phyloP scores from a whole-genome alignment of 73 alveolate species.

The Paramecium sexaurelia region DNA sequence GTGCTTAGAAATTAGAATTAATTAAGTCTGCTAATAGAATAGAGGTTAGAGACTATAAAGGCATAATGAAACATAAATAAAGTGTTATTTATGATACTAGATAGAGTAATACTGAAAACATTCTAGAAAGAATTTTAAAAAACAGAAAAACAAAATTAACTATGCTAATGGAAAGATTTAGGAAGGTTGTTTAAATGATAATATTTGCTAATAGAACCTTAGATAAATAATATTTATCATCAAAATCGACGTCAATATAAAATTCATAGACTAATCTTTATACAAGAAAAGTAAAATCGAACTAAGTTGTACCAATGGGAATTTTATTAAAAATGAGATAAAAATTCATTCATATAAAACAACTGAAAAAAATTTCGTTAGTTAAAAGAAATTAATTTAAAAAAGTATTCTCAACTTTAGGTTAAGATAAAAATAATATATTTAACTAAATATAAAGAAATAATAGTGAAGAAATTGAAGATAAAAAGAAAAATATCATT shows the following conservation, averaged over 20 bases:
- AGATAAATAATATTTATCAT: not conserved
- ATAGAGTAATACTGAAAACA: not conserved
- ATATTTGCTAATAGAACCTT: constrained; percentile 17
- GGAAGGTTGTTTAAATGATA: not conserved
- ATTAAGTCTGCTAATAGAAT: constrained; percentile 32
- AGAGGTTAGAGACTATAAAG: not conserved
- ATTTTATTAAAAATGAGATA: not conserved
- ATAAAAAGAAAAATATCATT: not conserved
- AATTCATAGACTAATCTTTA: not conserved
- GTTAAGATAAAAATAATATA: not conserved
- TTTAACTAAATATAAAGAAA: not conserved
- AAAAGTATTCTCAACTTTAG: not conserved
- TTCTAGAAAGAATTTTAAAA: not conserved
- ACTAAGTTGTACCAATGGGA: not conserved
- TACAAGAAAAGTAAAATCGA: not conserved
- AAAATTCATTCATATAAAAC: not conserved
- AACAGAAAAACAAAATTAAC: not conserved
- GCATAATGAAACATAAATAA: not conserved
- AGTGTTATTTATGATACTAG: constrained; percentile 2
- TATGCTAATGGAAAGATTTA: not conserved
- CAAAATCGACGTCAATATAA: not conserved
- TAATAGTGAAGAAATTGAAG: not conserved
- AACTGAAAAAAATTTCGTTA: not conserved
- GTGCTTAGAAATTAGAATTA: not conserved
- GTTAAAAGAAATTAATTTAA: not conserved